Base-by-base conservation (phyloP, 768 basidiomycete genomes). In the Leccinum disarticulatum region DNA sequence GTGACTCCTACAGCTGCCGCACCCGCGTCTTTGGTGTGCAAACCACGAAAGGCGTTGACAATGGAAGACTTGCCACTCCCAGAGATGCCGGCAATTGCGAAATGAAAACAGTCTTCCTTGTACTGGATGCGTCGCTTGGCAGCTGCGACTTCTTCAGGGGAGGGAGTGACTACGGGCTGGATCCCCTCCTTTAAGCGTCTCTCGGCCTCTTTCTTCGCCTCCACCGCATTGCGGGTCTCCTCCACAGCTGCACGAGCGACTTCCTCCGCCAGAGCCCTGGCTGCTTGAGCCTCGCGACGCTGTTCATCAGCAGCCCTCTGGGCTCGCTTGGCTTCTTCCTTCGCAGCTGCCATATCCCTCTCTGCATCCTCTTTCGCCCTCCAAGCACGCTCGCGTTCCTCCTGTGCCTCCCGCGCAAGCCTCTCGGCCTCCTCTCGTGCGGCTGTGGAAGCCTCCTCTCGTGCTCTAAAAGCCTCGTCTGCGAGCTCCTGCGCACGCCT, bases 31-130 rank as follows among this genome's bases (percentile, higher is more conserved):
- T 50, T 52, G 54, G 64, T 66, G 4, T 41, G 48, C 31, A 77
- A 38, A 10, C 75, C 75, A 6, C 75, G 71, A 27, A 76, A 66
- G 2, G 75, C 70, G 22, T 76, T 76, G 36, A 76, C 68, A 17
- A 76, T 61, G n/a, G 75, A 74, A 7, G 75, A 73, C 61, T 76
- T 76, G 11, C 74, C 75, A 35, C 71, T 69, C 6, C 74, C 76
- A 5, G 73, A 65, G 8, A 69, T 19, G 4, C 76, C 76, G 3
- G 73, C 73, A 38, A 77, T 50, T 8, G 73, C 76, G 33, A 76
- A 65, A 48, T 77, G 74, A 52, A 71, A 70, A 17, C 61, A 35
- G 9, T 67, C 69, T 4, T 75, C 69, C 14, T 35, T 53, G 38
- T 71, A 70, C 47, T 70, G 64, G 25, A 66, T n/a, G 6, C 52